Evolutionary conservation across 192 early-diverging fungal genomes (phyloP), one percentile per base, ranked within the genome.

Genomic region (Coemansia aciculifera): DNA sequence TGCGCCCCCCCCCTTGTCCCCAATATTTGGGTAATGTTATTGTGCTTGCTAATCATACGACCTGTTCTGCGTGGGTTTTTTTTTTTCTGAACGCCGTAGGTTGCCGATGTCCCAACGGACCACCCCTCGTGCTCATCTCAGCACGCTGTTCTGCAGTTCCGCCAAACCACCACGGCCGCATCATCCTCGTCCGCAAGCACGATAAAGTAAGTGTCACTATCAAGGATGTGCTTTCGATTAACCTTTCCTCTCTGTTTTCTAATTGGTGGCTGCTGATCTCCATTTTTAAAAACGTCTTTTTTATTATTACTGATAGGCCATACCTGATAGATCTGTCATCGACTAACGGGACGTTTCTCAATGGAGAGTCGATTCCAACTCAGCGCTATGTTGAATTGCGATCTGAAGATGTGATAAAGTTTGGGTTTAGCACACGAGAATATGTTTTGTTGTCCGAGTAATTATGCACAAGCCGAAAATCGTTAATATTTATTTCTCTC

Each of bases 71-170:
- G 2, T 54, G 51, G 11, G 12, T 43, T 12, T 43, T 43, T 29
- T 29, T 24, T 48, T 56, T 54, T 46, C 4, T 43, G 46, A 83
- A 81, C 85, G 32, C n/a, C 52, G 56, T 82, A 82, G 79, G 79
- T 98, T 29, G 93, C 90, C 3, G 96, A 98, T 82, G 89, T 98
- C 37, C 95, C 96, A 1, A 87, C 93, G 4, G 96, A 98, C 79
- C 96, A 98, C 65, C 95, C 94, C 15, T 96, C 94, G 5, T 94
- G 92, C 70, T 96, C 94, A 5, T 92, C 90, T 64, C 96, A 98
- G 77, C 96, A 98, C 69, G 93, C 95, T 3, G 96, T 92, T 1
- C 70, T 98, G 34, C 96, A 98, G 73, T 97, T 86, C 75, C 88
- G 95, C 49, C 89, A 87, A 52, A 73, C 91, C 5, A 79, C 71